Evolutionary conservation across 495 filamentous ascomycete species (phyloP), one percentile per base, ranked within the genome.

Genomic region (Penicillium bialowiezense): DNA sequence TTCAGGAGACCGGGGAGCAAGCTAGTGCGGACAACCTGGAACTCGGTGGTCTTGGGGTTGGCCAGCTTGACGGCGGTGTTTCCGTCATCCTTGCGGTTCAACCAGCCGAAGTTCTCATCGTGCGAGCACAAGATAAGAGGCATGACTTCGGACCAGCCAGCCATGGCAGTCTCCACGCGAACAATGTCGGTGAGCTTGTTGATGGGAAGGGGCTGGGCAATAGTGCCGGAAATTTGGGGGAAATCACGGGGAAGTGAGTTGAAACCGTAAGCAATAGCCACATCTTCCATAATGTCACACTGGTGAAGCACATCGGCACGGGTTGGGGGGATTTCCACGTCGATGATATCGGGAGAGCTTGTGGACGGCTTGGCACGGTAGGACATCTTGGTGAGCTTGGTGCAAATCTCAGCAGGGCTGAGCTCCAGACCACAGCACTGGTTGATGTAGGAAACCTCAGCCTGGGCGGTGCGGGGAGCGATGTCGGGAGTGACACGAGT

Each of bases 271-370:
- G 88, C 89, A 50, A 98, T 90, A 14, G 90, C 93, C 14, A 93
- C 83, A 68, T 99, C 93, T 70, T 99, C 93, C 93, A 99, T 97
- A 58, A 99, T 89, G 65, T 99, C 93, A 54, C 88, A 91, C 66
- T 96, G 86, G 69, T 99, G 95, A 15, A 99, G 80, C 17, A 99
- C 86, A 69, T 97, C 93, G 6, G 93, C 91, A 20, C 93, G 84
- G 33, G 89, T 97, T 20, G 90, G 82, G 8, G 93, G 93, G 33
- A 97, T 78, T 26, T 83, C 77, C 18, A 97, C 84, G 48, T 91
- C 83, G 54, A 97, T 79, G 31, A 87, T 63, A 52, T 88, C 79
- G 19, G 74, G 60, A 48, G 86, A 76, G 43, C 76, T 64, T 17
- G 65, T 60, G 0, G 90, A 91, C 14, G 92, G 90, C 41, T 75